Evolutionary conservation across 1,139 yeast species (phyloP).

Genomic region (Dujonia santamariae): DNA sequence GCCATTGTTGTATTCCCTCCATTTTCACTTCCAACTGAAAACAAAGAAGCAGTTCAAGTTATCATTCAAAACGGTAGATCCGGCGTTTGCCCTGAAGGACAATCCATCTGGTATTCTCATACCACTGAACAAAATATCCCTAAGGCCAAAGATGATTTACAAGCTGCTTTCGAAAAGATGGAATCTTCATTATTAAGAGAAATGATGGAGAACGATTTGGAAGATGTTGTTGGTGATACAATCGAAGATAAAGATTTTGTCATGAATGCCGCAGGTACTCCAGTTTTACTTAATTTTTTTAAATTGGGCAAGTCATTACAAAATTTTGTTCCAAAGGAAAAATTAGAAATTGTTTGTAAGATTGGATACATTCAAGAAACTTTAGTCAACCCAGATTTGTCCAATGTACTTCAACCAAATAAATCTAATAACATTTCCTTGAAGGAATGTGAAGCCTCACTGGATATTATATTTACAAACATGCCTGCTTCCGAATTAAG

Average conservation of each 20-base stretch:
- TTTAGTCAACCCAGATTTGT: constrained; percentile 41
- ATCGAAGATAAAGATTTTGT: constrained; percentile 54
- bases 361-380: constrained; percentile 78
- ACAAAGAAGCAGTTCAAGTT: constrained; percentile 76
- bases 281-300: constrained; percentile 69
- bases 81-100: constrained; percentile 87
- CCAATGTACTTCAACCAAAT: constrained; percentile 36
- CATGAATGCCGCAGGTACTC: constrained; percentile 56
- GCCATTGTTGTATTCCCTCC: constrained; percentile 96
- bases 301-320: constrained; percentile 82
- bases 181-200: constrained; percentile 81
- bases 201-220: constrained; percentile 50
- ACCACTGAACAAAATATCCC: constrained; percentile 67
- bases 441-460: constrained; percentile 28
- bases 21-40: constrained; percentile 63
- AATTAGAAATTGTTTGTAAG: constrained; percentile 73
- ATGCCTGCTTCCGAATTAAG: constrained; percentile 83
- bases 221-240: constrained; percentile 42
- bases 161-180: constrained; percentile 74
- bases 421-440: constrained; percentile 31
- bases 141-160: constrained; percentile 73
- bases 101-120: constrained; percentile 86
- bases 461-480: constrained; percentile 58
- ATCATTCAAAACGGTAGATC: constrained; percentile 85
- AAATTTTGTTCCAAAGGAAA: constrained; percentile 79